phyloP scores from a whole-genome alignment of 768 basidiomycete genomes.

The Floccularia luteovirens region DNA sequence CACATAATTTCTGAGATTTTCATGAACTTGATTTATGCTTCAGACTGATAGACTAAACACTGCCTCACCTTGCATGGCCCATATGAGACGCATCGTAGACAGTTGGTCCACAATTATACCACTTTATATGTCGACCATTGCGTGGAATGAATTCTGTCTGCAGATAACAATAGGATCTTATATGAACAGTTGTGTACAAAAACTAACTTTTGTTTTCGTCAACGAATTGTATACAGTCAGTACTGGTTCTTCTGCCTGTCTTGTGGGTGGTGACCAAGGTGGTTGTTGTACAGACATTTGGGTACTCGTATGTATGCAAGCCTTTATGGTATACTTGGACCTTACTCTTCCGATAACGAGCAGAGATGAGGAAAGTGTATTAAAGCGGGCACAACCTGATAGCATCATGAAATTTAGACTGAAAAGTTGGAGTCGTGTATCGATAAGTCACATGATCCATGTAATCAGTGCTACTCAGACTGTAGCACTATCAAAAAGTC shows the following conservation, averaged over 20 bases:
- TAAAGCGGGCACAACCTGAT: slow-evolving; percentile 12
- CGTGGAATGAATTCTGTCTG: slow-evolving; percentile 75
- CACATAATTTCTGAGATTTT: slow-evolving; percentile 76
- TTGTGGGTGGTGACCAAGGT: slow-evolving; percentile 42
- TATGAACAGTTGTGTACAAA: slow-evolving; percentile 9
- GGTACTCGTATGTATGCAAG: slow-evolving; percentile 3
- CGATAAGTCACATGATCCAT: slow-evolving; percentile 11
- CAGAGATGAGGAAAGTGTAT: slow-evolving; percentile 10
- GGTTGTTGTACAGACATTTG: slow-evolving; percentile 58
- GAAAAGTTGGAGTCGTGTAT: slow-evolving; percentile 8
- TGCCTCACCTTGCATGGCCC: slow-evolving; percentile 90
- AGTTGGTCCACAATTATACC: slow-evolving; percentile 99
- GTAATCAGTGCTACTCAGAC: not conserved
- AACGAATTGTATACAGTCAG: slow-evolving; percentile 90
- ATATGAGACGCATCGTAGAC: slow-evolving; percentile 98
- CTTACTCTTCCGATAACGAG: slow-evolving; percentile 9
- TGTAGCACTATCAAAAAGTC: too few relatives aligned
- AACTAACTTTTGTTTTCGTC: slow-evolving; percentile 79
- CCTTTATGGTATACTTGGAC: not conserved
- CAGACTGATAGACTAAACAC: too few relatives aligned
- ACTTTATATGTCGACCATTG: slow-evolving; percentile 74
- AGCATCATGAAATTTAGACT: slow-evolving; percentile 13
- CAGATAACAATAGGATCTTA: slow-evolving; percentile 8
- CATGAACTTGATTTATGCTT: too few relatives aligned
- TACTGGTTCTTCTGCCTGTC: slow-evolving; percentile 45